Evolutionary conservation across 176 grass and related monocot species (phyloP), one percentile per base, ranked within the genome.

Genomic region (Lolium multiflorum): DNA sequence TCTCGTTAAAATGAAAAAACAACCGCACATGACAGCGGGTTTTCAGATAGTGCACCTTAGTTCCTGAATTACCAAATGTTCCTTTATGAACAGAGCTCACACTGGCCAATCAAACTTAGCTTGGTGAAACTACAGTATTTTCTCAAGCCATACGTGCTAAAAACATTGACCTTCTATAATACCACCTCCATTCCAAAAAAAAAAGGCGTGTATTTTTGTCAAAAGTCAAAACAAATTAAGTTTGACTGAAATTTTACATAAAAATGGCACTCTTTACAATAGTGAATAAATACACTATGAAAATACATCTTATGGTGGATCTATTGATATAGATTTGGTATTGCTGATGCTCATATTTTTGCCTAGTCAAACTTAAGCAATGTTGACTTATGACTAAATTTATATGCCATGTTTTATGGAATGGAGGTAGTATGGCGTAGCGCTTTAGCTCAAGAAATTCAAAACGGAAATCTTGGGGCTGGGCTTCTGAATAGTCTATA

Each of bases 1-100:
- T 39, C 17, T 49, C 73, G 64, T 48, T 41, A 51, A 26, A 67
- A 80, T 39, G 20, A 73, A 80, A 66, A 4, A 76, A 41, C 39
- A 5, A 24, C 0, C 46, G 31, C 11, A 52, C 7, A 25, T 51
- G 12, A 6, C n/a, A 37, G 78, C 26, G 46, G 20, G 12, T 81
- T 62, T 44, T 31, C 8, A 9, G 21, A 17, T 20, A 16, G 18
- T n/a, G 66, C 2, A 81, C 1, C 26, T 3, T 77, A 79, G 6
- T 71, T 72, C 16, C 71, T 49, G 3, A 69, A 38, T 65, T 31
- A 61, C 4, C 13, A n/a, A 76, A 85, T 54, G 4, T 26, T 60
- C 58, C 74, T 25, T 56, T 55, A 80, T 55, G 11, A 55, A 12
- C 12, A 24, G n/a, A 51, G 61, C 11, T 46, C 44, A 75, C 21